A percentile compares a stretch with the other conserved stretches of the same genome.
These are phyloP conservation scores for Sphagnum magellanicum DNA, from an alignment of 228 moss, liverwort and hornwort species.

Conservation along the genomic window DNA sequence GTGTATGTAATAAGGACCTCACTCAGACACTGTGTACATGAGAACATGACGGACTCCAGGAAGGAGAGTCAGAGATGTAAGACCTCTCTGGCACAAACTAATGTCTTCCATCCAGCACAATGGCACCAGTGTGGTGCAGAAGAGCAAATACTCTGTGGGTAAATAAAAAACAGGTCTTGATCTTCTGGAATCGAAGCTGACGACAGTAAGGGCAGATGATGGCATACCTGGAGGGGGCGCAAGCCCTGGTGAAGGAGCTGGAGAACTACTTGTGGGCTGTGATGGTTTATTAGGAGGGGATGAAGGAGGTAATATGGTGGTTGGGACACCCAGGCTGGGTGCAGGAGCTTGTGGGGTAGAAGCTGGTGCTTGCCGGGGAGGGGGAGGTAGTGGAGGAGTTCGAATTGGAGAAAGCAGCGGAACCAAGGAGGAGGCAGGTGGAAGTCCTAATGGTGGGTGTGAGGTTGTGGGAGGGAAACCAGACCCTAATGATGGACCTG, in stretches of 20 bases:
- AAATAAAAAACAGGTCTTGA: slow-evolving; percentile 2
- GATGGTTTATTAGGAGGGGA: slow-evolving; percentile 22
- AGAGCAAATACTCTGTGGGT: slow-evolving; percentile 6
- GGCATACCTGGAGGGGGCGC: slow-evolving; percentile 23
- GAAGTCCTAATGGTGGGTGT: slow-evolving; percentile 7
- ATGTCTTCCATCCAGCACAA: neutral
- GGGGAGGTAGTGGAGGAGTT: slow-evolving; percentile 14
- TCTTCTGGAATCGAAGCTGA: slow-evolving; percentile 6
- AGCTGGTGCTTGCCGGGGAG: slow-evolving; percentile 11
- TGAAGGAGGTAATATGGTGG: slow-evolving; percentile 17
- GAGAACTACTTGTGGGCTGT: slow-evolving; percentile 14
- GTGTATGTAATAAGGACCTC: neutral
- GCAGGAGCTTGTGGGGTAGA: slow-evolving; percentile 5
- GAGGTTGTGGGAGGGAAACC: slow-evolving; percentile 13
- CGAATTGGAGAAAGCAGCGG: slow-evolving; percentile 3
- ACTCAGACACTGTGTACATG: neutral
- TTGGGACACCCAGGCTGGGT: neutral
- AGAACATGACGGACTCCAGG: neutral
- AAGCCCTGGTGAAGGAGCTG: slow-evolving; percentile 27
- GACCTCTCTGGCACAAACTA: neutral
- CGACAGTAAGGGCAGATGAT: slow-evolving; percentile 5
- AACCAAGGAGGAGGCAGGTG: slow-evolving; percentile 3
- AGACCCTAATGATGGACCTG: slow-evolving; percentile 10
- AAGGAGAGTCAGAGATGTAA: neutral
- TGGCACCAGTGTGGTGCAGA: neutral